A percentile compares a stretch with the other conserved stretches of the same genome.
Evolutionary conservation across 495 filamentous ascomycete genomes (phyloP).

Genomic region (Xylaria grammica): DNA sequence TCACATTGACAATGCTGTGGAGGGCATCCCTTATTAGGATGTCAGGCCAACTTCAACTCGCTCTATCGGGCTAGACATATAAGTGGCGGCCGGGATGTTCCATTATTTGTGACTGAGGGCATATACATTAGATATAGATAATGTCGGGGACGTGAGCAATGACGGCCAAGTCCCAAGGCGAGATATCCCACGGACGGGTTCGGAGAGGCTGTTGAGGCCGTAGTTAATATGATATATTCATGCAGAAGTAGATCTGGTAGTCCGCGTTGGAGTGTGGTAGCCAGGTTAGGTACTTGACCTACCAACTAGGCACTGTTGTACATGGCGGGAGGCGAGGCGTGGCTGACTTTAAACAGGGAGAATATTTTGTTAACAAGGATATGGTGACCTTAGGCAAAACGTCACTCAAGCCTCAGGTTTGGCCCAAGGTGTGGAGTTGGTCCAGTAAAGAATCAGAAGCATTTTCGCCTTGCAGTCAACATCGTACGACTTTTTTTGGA

Average conservation of each 20-base stretch:
- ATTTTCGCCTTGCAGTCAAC: conserved; percentile 7
- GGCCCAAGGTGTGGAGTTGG: conserved; percentile 4
- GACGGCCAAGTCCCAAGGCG: not conserved
- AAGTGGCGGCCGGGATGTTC: conserved; percentile 11
- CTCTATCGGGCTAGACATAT: conserved; percentile 21
- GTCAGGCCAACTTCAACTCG: conserved; percentile 14
- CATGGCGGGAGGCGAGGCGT: not conserved
- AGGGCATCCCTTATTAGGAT: conserved; percentile 12
- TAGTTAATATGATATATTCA: conserved; percentile 6
- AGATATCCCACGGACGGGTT: not conserved
- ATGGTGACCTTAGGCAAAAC: not conserved
- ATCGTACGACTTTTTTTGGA: conserved; percentile 23
- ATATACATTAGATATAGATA: conserved; percentile 1
- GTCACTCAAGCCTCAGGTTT: not conserved
- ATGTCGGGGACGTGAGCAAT: not conserved
- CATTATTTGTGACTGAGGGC: conserved; percentile 13
- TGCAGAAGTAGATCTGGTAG: not conserved
- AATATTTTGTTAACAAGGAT: conserved; percentile 4
- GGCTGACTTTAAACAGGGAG: not conserved
- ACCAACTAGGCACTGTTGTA: not conserved
- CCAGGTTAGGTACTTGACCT: no score
- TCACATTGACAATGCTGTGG: conserved; percentile 4
- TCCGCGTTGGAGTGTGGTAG: not conserved
- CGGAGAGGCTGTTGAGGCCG: not conserved
- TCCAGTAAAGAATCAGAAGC: conserved; percentile 13